These are phyloP conservation scores for Berkeleyomyces basicola DNA, from an alignment of 2,329 filamentous ascomycete genomes.

Conservation along the genomic window DNA sequence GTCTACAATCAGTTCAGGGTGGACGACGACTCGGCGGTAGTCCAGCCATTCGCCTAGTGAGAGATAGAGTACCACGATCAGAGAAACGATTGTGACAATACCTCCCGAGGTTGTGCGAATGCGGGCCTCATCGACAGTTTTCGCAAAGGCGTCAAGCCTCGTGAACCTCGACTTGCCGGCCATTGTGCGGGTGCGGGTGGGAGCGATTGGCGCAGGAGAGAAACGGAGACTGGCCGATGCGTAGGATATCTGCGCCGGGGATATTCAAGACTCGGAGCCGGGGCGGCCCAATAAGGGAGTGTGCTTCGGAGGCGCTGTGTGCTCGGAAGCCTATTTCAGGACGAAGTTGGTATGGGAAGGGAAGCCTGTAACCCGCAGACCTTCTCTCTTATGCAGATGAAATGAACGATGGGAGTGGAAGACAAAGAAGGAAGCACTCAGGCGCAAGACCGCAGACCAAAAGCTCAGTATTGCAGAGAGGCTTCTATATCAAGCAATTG, in stretches of 20 bases:
- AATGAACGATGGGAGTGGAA: not conserved
- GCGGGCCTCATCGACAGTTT: conserved; percentile 95
- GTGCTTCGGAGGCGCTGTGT: not conserved
- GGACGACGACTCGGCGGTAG: conserved; percentile 70
- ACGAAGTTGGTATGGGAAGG: not conserved
- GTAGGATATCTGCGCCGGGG: not conserved
- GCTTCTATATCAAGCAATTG: not conserved
- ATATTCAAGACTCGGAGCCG: not conserved
- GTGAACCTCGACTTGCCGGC: conserved; percentile 85
- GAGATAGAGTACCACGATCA: conserved; percentile 76
- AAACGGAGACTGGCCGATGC: not conserved
- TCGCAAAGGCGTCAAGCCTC: conserved; percentile 94
- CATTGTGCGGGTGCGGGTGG: conserved; percentile 37
- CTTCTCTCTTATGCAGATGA: not conserved
- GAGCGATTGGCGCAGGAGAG: not conserved
- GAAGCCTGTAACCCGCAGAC: not conserved
- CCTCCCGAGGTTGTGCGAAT: conserved; percentile 91
- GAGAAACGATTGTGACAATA: conserved; percentile 79
- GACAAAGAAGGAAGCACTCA: not conserved
- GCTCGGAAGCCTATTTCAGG: not conserved
- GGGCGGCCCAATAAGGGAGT: not conserved
- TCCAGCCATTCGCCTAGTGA: conserved; percentile 93
- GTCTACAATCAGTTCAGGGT: conserved; percentile 88
- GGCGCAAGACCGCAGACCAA: not conserved
- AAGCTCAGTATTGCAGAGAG: not conserved